phyloP scores from a whole-genome alignment of 2,329 filamentous ascomycete genomes.

The Lachnellula subtilissima region DNA sequence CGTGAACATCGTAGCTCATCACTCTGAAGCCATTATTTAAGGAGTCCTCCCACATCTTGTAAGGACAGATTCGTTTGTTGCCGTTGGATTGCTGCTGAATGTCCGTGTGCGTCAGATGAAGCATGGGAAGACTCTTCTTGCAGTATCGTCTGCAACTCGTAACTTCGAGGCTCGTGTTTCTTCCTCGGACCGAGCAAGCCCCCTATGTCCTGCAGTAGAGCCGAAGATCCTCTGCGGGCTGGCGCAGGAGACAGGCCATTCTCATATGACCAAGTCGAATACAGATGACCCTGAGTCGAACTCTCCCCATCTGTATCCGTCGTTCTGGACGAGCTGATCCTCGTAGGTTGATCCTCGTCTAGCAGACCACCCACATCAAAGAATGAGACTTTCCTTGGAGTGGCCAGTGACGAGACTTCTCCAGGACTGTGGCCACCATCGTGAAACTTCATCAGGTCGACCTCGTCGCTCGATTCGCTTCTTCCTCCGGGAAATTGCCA shows the following conservation, averaged over 20 bases:
- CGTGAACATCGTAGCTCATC: background rate
- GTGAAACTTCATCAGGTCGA: slow-evolving; percentile 32
- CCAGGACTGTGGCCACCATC: slow-evolving; percentile 18
- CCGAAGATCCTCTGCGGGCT: slow-evolving; percentile 49
- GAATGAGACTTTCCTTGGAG: slow-evolving; percentile 65
- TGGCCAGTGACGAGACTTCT: slow-evolving; percentile 34
- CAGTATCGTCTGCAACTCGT: slow-evolving; percentile 27
- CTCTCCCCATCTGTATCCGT: slow-evolving; percentile 28
- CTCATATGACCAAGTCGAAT: slow-evolving; percentile 19
- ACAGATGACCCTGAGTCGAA: slow-evolving; percentile 15
- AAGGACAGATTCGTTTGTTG: slow-evolving; percentile 31
- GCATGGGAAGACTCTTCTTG: slow-evolving; percentile 12
- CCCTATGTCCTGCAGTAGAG: slow-evolving; percentile 54
- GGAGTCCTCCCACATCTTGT: slow-evolving; percentile 40
- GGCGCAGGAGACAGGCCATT: slow-evolving; percentile 38
- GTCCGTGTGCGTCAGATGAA: slow-evolving; percentile 7
- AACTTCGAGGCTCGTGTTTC: slow-evolving; percentile 13
- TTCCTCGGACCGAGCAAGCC: slow-evolving; percentile 45
- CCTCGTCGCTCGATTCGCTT: slow-evolving; percentile 38
- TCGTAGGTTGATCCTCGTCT: slow-evolving; percentile 40
- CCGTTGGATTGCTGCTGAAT: slow-evolving; percentile 14
- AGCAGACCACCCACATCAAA: slow-evolving; percentile 80
- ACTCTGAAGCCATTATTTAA: slow-evolving; percentile 16
- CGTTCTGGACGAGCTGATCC: slow-evolving; percentile 22
- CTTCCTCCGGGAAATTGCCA: slow-evolving; percentile 28